Base-by-base conservation (phyloP, 2,329 filamentous ascomycete genomes). In the Pseudodiploospora longispora region DNA sequence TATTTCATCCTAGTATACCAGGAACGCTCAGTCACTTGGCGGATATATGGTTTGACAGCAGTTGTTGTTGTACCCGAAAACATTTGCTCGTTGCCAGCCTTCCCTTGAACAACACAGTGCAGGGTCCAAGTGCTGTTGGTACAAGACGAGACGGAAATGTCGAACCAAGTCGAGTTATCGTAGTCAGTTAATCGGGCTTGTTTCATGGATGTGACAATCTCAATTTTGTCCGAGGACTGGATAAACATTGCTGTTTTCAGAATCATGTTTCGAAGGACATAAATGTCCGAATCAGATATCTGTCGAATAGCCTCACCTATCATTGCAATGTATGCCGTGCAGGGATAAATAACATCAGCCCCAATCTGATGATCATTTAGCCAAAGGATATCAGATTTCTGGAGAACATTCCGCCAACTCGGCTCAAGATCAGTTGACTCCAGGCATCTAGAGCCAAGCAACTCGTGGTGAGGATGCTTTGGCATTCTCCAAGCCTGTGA, bases 111-210 rank as follows among this genome's bases (percentile, higher is more conserved):
- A 10, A 39, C 10, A 38, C 42, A 47, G 30, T 47, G 12, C 19
- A 49, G 29, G 3, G 43, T 42, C 47, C 49, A 50, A 3, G 40
- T 31, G 6, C 34, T 30, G 2, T 46, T 46, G 10, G 50, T 47
- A 30, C 37, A 50, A 2, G 49, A 44, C 10, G 37, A 45, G 7
- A 53, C 41, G 4, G 47, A 43, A 6, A 51, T 41, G 6, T 47
- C 43, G 8, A 48, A 51, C 51, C 51, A 51, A 9, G 34, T n/a
- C 4, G 49, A 50, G 30, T 51, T 47, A 8, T 40, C 31, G 10
- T 38, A 28, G 5, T 44, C 47, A 3, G 43, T 51, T 5, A 50
- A 10, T 1, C 46, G 46, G 8, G 36, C 8, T 3, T 44, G 46
- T 9, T 40, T 43, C 28, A 49, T 31, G 9, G 41, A 47, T 3